Evolutionary conservation across 208 protist genomes (phyloP), one percentile per base, ranked within the genome.

Genomic region (Strigomonas oncopelti): DNA sequence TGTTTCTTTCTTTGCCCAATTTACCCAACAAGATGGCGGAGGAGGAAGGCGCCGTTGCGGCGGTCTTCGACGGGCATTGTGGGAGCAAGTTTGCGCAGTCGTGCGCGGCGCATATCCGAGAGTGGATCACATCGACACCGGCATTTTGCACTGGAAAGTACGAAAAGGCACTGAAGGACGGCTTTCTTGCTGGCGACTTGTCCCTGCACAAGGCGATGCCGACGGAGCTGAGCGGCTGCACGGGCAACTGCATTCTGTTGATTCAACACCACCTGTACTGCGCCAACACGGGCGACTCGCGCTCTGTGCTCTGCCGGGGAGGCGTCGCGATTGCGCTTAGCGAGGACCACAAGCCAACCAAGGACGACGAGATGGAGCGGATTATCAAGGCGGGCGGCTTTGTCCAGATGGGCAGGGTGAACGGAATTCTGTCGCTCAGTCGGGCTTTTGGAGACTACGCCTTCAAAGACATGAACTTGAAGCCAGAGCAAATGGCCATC

Each of bases 381-480:
- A 98, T 98, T 45, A 75, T 66, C 46, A 84, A 74, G 16, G 92
- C 95, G 27, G 94, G 93, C 24, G 90, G 89, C 11, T 97, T 84
- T 80, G 94, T 98, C 29, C 80, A 92, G 51, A 84, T 76, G 62
- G 90, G 92, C 18, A 84, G 97, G 56, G 96, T 98, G 2, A 98
- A 97, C 80, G 96, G 97, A 11, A 83, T 95, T 34, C 81, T 98
- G 34, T 97, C 95, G n/a, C 83, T 98, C 55, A 97, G 89, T 57
- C 85, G 97, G 56, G 94, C 96, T 0, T 92, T 98, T 70, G 97
- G 97, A 24, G 97, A 98, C 71, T 97, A 95, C 75, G 78, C 78
- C 8, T 98, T 98, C 67, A 96, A 96, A 48, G 81, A 88, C 60
- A 78, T 69, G 59, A 72, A 66, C 65, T 67, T 93, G n/a, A 82